Base-by-base conservation (phyloP, 192 early-diverging fungal species). In the Dispira simplex region DNA sequence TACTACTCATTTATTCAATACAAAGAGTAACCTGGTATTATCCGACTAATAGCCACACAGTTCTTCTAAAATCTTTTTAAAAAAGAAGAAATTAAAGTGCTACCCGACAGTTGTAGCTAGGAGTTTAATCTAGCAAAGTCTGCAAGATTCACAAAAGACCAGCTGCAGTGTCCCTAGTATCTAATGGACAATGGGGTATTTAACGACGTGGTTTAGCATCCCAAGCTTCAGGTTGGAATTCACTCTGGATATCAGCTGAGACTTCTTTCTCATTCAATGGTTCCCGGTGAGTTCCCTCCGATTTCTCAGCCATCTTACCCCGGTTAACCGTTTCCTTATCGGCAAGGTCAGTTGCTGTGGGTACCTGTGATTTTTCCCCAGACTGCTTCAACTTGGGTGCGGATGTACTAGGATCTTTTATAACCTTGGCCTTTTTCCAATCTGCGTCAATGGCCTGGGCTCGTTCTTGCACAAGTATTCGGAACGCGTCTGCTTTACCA, bases 381-480 rank as follows among this genome's bases (percentile, higher is more conserved):
- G 25, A 27, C 21, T 26, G 12, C 25, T 3, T 14, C 55, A 25
- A 3, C 55, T 20, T 27, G 6, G 16, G 21, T 25, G 13, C 26
- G 27, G 26, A 23, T 20, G 20, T 20, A 6, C 25, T 20, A 8
- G 48, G 48, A 16, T 26, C 55, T 57, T 14, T 20, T 1, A 13
- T 20, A 57, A 16, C 13, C 3, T 20, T 57, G 13, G 55, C 55
- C 55, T 57, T 57, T 27, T 20, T 27, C 58, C 58, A 60, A 2
- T 27, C 32, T 11, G 27, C 21, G 32, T 60, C 58, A 27, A 60
- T 27, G 39, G n/a, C 58, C 43, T 43, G 32, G 58, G 58, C 58
- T 21, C 58, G 58, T 16, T 60, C 39, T 60, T 44, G 25, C 16
- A 60, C 44, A 18, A 44, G 32, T 60, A 3, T 44, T 9, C 58